Conservation (phyloP, 768 basidiomycete species). For the Kwoniella shandongensis region DNA sequence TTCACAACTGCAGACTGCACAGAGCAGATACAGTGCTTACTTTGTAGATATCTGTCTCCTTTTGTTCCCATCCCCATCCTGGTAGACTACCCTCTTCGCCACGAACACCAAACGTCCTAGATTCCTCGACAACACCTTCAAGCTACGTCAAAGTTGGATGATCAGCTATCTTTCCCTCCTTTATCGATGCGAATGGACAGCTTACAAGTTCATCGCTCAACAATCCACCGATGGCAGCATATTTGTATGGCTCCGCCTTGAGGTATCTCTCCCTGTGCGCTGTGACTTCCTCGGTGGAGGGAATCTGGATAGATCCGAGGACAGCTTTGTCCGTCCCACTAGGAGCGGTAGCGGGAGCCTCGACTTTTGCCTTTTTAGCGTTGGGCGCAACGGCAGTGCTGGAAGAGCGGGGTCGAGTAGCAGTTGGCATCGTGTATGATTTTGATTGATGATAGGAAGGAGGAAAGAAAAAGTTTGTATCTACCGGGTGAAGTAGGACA, state of each 20-base stretch:
- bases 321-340: conserved; percentile 1
- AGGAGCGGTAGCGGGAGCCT: conserved; percentile 8
- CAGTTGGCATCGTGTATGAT: conserved; percentile 7
- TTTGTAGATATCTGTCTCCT: conserved; percentile 99
- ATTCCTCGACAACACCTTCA: conserved; percentile 50
- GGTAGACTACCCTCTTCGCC: conserved; percentile 47
- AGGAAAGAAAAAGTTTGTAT: background rate
- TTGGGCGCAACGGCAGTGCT: background rate
- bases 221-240: conserved; percentile 74
- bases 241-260: conserved; percentile 70
- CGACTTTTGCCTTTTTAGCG: conserved; percentile 11
- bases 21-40: conserved; percentile 53
- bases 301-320: conserved; percentile 18
- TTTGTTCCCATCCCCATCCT: conserved; percentile 60
- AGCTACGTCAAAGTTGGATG: conserved; percentile 25
- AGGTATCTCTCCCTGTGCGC: conserved; percentile 58
- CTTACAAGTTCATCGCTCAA: conserved; percentile 79
- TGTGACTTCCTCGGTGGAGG: conserved; percentile 15
- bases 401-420: conserved; percentile 15
- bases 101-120: conserved; percentile 45
- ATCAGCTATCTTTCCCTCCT: conserved; percentile 9
- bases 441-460: conserved; percentile 5
- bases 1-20: background rate
- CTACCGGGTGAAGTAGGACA: too few species aligned
- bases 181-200: conserved; percentile 1